Evolutionary conservation across 2,329 filamentous ascomycete genomes (phyloP), one percentile per base, ranked within the genome.

Genomic region (Colletotrichum eremochloae): DNA sequence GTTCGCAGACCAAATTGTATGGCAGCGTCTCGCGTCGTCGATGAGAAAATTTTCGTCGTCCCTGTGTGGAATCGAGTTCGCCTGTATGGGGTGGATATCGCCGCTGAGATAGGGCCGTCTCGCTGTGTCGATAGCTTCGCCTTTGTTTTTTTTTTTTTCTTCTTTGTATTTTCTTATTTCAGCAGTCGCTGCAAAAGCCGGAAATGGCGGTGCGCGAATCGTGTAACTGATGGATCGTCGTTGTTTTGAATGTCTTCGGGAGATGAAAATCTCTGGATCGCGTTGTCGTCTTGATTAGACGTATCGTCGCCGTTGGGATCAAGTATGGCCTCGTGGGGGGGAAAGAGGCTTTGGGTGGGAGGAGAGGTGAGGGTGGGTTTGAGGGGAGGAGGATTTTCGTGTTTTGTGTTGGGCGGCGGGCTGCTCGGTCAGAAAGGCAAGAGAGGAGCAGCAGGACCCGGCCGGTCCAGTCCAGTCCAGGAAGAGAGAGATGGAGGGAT

Each of bases 321-420:
- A 71, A 38, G 67, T 52, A 63, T 69, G 60, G 69, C 66, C 69
- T 70, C 63, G 61, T 57, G 67, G 42, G 63, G 67, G 63, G 15
- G 48, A 60, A 60, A 73, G 67, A 57, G 58, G 48, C 55, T 61
- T 67, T 73, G 67, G 60, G 67, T 68, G 60, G 68, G 71, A 56
- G 55, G 71, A 67, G 56, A 72, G 67, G 42, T 71, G 71, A 72
- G 40, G 60, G 71, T 71, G 71, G 71, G 67, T 71, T 73, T 73
- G 71, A 73, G 71, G 67, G 67, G 71, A 73, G 71, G 71, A 73
- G 67, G 71, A 72, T 71, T 74, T 72, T 74, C 73, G 73, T 74
- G 73, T 75, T 75, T 75, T 75, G 73, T 75, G 73, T 75, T 74
- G 73, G 72, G 73, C 73, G 67, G 68, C 69, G 69, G 73, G 71